Evolutionary conservation across 176 grass and related monocot genomes (phyloP), one percentile per base, ranked within the genome.

Genomic region (Paspalum vaginatum): DNA sequence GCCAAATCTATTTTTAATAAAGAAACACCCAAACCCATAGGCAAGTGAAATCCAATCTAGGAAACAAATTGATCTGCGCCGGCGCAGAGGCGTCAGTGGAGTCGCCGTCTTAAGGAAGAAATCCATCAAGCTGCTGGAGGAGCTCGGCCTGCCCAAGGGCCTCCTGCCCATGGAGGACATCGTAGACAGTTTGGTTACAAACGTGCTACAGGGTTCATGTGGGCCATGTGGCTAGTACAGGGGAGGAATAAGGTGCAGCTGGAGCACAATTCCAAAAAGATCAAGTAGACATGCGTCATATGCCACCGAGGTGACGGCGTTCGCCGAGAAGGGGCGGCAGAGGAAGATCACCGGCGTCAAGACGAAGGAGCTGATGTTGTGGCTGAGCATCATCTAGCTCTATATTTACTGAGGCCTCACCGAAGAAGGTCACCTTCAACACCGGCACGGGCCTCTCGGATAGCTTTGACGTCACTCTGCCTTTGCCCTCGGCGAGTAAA

Each of bases 171-270:
- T 76, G 11, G n/a, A n/a, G n/a, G n/a, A n/a, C n/a, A 68, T 80
- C 17, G 9, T 48, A 48, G 76, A n/a, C n/a, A n/a, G n/a, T n/a
- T 87, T 0, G 71, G 85, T 0, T 63, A 82, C n/a, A 69, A 82
- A 42, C 32, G 46, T 0, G 72, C 5, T 0, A 57, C 53, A 0
- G 55, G 79, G 3, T 82, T 87, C 55, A 63, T 77, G 48, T 87
- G 85, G 85, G n/a, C n/a, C n/a, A n/a, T n/a, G n/a, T n/a, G n/a
- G n/a, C 24, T 87, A 8, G 58, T 87, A 11, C 85, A 87, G 53
- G 75, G 65, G 78, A 87, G 48, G 76, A 79, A 85, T 60, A 86
- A 86, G 84, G 61, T 48, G 3, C n/a, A n/a, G n/a, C n/a, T n/a
- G n/a, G 68, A 80, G 20, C 77, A 86, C 84, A 81, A 70, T 8